phyloP scores from a whole-genome alignment of 768 basidiomycete genomes.

The Psilocybe cubensis region DNA sequence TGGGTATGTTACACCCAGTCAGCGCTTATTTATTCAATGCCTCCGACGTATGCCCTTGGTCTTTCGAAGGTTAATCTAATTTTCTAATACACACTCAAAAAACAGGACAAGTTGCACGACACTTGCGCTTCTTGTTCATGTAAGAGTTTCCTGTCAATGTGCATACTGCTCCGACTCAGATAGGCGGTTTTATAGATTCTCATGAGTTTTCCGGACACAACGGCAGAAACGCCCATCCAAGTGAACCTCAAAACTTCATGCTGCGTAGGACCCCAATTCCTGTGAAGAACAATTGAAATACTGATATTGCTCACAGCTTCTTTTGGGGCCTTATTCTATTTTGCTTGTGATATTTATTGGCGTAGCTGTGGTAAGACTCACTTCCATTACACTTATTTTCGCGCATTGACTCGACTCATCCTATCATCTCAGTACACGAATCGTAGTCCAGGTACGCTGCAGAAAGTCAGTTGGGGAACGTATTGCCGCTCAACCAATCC shows the following conservation, averaged over 20 bases:
- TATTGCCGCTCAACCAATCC: conserved; percentile 20
- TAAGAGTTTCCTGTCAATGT: neutral
- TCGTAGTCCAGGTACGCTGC: conserved; percentile 15
- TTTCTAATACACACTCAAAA: neutral
- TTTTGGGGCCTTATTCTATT: conserved; percentile 23
- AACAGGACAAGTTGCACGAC: conserved; percentile 23
- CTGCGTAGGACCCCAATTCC: conserved; percentile 3
- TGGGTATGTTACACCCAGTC: conserved; percentile 35
- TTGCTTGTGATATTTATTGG: conserved; percentile 23
- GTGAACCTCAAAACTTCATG: conserved; percentile 10
- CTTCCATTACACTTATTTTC: neutral
- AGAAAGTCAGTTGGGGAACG: conserved; percentile 16
- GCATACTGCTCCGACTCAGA: neutral
- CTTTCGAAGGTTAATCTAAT: neutral
- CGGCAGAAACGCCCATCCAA: conserved; percentile 11
- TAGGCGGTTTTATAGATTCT: conserved; percentile 15
- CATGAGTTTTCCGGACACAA: conserved; percentile 18
- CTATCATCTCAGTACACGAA: conserved; percentile 12
- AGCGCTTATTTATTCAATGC: conserved; percentile 36
- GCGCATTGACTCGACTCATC: neutral
- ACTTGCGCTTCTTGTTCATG: conserved; percentile 25
- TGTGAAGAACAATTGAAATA: neutral
- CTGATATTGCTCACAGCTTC: conserved; percentile 5
- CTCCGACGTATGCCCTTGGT: conserved; percentile 21
- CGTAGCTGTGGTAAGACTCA: conserved; percentile 16